phyloP scores from a whole-genome alignment of 495 filamentous ascomycete species.

The Xylaria curta region DNA sequence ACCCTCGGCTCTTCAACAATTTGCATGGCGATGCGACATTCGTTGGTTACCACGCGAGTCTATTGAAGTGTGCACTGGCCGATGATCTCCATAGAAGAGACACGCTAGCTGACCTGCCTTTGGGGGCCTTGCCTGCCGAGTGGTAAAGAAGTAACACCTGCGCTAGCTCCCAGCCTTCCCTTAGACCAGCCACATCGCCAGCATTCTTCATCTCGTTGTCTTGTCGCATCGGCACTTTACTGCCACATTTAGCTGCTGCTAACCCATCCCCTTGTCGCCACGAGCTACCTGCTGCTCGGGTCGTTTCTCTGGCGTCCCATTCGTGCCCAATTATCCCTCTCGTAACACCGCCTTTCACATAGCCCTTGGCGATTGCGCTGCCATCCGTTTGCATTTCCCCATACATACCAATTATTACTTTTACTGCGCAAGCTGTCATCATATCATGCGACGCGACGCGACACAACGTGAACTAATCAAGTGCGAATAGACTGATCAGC shows the following conservation, averaged over 20 bases:
- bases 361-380: background rate
- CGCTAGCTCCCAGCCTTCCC: conserved; percentile 20
- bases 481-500: background rate
- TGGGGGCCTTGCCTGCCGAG: conserved; percentile 17
- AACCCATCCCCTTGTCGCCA: background rate
- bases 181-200: conserved; percentile 14
- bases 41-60: background rate
- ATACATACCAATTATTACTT: background rate
- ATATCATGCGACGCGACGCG: background rate
- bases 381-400: background rate
- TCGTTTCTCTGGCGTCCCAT: background rate
- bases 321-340: background rate
- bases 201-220: background rate
- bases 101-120: background rate
- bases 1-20: background rate
- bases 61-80: conserved; percentile 13
- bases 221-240: conserved; percentile 14
- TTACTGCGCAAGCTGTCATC: background rate
- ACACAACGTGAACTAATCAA: background rate
- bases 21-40: background rate
- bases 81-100: background rate
- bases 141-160: conserved; percentile 16
- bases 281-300: background rate
- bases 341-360: background rate
- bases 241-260: background rate